phyloP scores from a whole-genome alignment of 2,329 filamentous ascomycete species.

The Parascedosporium putredinis region DNA sequence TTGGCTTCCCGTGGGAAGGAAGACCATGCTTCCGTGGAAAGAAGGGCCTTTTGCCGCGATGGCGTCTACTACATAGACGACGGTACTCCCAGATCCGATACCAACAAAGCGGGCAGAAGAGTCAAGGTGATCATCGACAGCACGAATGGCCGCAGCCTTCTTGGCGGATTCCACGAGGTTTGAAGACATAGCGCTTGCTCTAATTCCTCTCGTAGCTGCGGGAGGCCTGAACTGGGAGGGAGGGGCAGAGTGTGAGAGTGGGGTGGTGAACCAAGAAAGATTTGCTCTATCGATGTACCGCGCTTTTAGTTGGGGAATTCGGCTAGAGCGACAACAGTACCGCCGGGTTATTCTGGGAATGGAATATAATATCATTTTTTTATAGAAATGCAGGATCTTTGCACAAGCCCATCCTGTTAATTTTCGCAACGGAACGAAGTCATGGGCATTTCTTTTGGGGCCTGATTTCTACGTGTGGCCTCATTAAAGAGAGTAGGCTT shows the following conservation, averaged over 20 bases:
- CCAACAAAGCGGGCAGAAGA: constrained; percentile 55
- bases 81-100: constrained; percentile 73
- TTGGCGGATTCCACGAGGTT: constrained; percentile 61
- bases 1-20: constrained; percentile 87
- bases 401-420: no score
- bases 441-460: no score
- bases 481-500: no score
- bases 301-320: neutral
- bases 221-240: constrained; percentile 1
- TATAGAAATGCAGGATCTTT: no score
- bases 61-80: constrained; percentile 76
- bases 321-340: neutral
- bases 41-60: constrained; percentile 52
- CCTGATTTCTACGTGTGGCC: no score
- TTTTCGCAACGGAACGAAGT: no score
- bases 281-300: constrained; percentile 5
- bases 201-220: neutral
- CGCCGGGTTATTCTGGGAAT: no score
- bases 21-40: constrained; percentile 58
- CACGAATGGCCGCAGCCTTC: constrained; percentile 61
- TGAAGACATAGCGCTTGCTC: constrained; percentile 24
- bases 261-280: neutral
- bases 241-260: neutral
- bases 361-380: no score
- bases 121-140: constrained; percentile 62